Conservation (phyloP, 805 yeast species). For the Starmerella potacharoeniae region DNA sequence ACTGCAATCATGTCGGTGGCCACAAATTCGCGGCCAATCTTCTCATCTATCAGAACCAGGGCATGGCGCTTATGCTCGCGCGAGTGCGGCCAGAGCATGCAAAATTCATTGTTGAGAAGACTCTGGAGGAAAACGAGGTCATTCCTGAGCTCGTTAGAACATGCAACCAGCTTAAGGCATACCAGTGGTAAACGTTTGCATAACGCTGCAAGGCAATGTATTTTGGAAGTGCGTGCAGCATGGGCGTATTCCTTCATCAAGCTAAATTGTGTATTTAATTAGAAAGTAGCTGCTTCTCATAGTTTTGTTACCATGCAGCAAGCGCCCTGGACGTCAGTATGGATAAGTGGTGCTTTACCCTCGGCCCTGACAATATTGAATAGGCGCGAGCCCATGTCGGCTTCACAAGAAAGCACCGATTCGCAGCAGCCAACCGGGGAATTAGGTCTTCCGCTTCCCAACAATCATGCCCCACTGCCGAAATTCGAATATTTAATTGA, state of each 20-base stretch:
- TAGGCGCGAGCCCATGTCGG: background rate
- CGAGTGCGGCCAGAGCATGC: constrained; percentile 70
- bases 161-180: constrained; percentile 25
- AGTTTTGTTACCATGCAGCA: no score
- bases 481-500: constrained; percentile 17
- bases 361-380: background rate
- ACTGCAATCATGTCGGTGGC: constrained; percentile 85
- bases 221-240: no score
- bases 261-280: no score
- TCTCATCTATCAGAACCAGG: constrained; percentile 57
- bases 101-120: constrained; percentile 61
- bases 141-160: constrained; percentile 59
- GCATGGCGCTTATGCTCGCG: constrained; percentile 81
- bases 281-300: no score
- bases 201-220: no score
- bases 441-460: constrained; percentile 15
- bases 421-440: constrained; percentile 9
- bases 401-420: background rate
- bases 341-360: background rate
- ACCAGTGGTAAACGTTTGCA: constrained; percentile 24
- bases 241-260: no score
- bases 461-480: constrained; percentile 17
- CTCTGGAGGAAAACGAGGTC: constrained; percentile 56
- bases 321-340: no score
- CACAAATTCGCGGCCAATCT: constrained; percentile 91